Conservation (phyloP, 2,329 filamentous ascomycete species). For the Pseudocercospora vitis region DNA sequence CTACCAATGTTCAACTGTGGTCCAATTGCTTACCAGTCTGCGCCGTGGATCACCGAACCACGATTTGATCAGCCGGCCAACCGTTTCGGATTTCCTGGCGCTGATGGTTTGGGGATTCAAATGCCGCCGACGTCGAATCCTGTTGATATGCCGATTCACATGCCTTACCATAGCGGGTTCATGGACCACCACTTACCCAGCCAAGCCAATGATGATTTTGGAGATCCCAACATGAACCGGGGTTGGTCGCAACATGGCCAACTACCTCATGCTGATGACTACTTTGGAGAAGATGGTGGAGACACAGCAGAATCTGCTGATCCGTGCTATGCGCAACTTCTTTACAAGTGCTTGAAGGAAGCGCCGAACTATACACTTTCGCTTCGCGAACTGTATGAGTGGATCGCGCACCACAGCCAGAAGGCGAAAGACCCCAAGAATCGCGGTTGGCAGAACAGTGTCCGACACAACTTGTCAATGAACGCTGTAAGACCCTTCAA, state of each 20-base stretch:
- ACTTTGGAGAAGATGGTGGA: slow-evolving; percentile 23
- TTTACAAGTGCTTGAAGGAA: slow-evolving; percentile 72
- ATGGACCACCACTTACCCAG: slow-evolving; percentile 16
- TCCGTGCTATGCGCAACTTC: slow-evolving; percentile 70
- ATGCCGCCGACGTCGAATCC: slow-evolving; percentile 27
- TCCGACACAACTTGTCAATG: slow-evolving; percentile 94
- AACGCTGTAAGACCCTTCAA: slow-evolving; percentile 66
- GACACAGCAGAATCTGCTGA: slow-evolving; percentile 24
- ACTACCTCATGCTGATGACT: slow-evolving; percentile 13
- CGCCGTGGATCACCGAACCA: slow-evolving; percentile 20
- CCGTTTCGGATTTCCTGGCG: slow-evolving; percentile 15
- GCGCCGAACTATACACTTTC: slow-evolving; percentile 68
- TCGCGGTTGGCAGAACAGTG: slow-evolving; percentile 89
- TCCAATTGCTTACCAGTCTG: slow-evolving; percentile 18
- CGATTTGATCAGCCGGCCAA: slow-evolving; percentile 18
- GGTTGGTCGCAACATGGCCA: slow-evolving; percentile 12
- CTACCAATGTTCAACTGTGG: slow-evolving; percentile 15
- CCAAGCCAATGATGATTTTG: slow-evolving; percentile 9
- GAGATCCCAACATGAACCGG: slow-evolving; percentile 7
- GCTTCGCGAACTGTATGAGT: slow-evolving; percentile 83
- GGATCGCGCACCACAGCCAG: slow-evolving; percentile 79
- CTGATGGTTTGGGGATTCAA: slow-evolving; percentile 23
- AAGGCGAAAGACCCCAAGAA: slow-evolving; percentile 62
- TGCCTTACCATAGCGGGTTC: slow-evolving; percentile 16
- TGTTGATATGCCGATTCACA: slow-evolving; percentile 6